Evolutionary conservation across 1,284 basidiomycete species (phyloP).

Genomic region (Neotropicomus parvogracilis): DNA sequence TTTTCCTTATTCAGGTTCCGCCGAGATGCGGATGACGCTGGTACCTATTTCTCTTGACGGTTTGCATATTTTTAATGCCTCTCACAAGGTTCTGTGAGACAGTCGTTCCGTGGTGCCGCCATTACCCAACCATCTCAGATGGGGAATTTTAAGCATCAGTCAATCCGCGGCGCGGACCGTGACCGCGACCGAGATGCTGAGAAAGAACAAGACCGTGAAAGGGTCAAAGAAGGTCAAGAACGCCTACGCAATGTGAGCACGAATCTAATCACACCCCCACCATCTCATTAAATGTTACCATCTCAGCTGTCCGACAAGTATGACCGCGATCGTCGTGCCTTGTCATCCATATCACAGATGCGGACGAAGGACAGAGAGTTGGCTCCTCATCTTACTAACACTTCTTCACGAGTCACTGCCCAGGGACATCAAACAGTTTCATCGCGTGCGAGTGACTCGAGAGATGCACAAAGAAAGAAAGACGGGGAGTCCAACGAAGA

Average conservation of each 20-base stretch:
- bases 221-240: conserved; percentile 74
- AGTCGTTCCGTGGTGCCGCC: conserved; percentile 61
- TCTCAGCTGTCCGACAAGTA: conserved; percentile 77
- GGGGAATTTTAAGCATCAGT: conserved; percentile 86
- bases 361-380: conserved; percentile 67
- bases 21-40: conserved; percentile 69
- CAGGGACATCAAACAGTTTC: conserved; percentile 40
- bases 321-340: conserved; percentile 72
- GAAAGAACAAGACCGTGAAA: conserved; percentile 63
- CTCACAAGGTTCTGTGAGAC: conserved; percentile 50
- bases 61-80: conserved; percentile 15
- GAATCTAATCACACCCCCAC: conserved; percentile 8
- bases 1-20: conserved; percentile 53
- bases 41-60: conserved; percentile 36
- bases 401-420: conserved; percentile 40
- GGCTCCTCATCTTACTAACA: conserved; percentile 55
- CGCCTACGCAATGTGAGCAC: conserved; percentile 64
- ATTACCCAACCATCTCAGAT: conserved; percentile 80
- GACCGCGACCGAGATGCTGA: conserved; percentile 59
- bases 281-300: conserved; percentile 9
- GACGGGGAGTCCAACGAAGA: conserved; percentile 70
- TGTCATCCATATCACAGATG: conserved; percentile 42
- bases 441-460: conserved; percentile 51
- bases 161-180: conserved; percentile 64
- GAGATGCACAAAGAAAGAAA: conserved; percentile 64